These are phyloP conservation scores for Diutina scorzettiae DNA, from an alignment of 1,139 yeast species.

Conservation along the genomic window DNA sequence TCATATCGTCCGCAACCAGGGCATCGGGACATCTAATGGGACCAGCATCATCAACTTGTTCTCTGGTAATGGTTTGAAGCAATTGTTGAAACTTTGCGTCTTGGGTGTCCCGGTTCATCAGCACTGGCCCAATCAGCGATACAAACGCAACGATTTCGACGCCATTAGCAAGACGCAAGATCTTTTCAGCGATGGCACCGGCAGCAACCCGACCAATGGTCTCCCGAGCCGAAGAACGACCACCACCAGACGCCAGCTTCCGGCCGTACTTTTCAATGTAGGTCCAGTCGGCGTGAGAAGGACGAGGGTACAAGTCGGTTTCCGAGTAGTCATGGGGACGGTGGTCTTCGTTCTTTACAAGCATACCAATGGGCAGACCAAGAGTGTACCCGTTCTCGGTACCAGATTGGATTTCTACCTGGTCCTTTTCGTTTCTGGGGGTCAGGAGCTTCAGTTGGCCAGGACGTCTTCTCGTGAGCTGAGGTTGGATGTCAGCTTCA, in stretches of 20 bases:
- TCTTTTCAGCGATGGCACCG: constrained; percentile 95
- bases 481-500: constrained; percentile 89
- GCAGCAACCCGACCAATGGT: constrained; percentile 99
- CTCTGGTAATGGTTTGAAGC: constrained; percentile 71
- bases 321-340: constrained; percentile 93
- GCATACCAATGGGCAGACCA: constrained; percentile 94
- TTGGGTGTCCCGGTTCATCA: constrained; percentile 64
- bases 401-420: constrained; percentile 88
- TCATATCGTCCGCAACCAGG: constrained; percentile 64
- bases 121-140: constrained; percentile 70
- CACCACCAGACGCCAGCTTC: constrained; percentile 94
- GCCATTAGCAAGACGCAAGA: constrained; percentile 58
- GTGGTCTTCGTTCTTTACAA: constrained; percentile 88
- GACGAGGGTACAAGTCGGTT: constrained; percentile 91
- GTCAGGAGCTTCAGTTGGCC: constrained; percentile 90
- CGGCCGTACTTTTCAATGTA: constrained; percentile 82
- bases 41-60: constrained; percentile 74
- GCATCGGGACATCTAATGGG: constrained; percentile 92
- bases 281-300: constrained; percentile 96
- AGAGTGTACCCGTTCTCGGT: constrained; percentile 83
- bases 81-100: constrained; percentile 52
- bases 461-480: constrained; percentile 91
- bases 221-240: constrained; percentile 93
- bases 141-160: constrained; percentile 97
- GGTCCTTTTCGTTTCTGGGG: constrained; percentile 91